Evolutionary conservation across 805 yeast genomes (phyloP).

Genomic region (Torulaspora quercuum): DNA sequence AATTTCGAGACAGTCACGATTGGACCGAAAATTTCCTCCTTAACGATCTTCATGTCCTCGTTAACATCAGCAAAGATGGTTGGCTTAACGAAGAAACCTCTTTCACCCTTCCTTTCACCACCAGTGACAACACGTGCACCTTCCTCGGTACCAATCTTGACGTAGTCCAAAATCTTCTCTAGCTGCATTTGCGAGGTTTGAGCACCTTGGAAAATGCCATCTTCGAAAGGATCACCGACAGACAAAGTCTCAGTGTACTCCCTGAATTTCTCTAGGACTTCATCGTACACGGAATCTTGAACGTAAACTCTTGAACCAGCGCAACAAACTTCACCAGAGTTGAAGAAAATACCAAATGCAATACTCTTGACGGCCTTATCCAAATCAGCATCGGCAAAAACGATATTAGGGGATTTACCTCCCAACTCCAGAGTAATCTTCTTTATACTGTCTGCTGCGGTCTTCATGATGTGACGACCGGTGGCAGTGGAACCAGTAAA

Average conservation of each 20-base stretch:
- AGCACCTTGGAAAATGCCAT: slow-evolving; percentile 67
- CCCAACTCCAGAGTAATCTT: slow-evolving; percentile 83
- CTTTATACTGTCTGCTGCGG: slow-evolving; percentile 70
- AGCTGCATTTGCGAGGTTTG: slow-evolving; percentile 68
- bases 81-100: slow-evolving; percentile 74
- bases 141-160: slow-evolving; percentile 60
- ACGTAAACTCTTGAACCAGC: slow-evolving; percentile 88
- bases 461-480: slow-evolving; percentile 68
- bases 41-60: slow-evolving; percentile 68
- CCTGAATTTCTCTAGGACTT: slow-evolving; percentile 56
- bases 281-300: slow-evolving; percentile 68
- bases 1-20: slow-evolving; percentile 75
- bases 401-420: slow-evolving; percentile 86
- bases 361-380: slow-evolving; percentile 62
- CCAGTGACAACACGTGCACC: slow-evolving; percentile 76
- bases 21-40: slow-evolving; percentile 92
- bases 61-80: slow-evolving; percentile 82
- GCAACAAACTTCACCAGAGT: slow-evolving; percentile 92
- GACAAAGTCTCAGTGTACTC: slow-evolving; percentile 48
- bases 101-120: slow-evolving; percentile 69
- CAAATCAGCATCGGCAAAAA: slow-evolving; percentile 71
- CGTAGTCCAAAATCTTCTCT: slow-evolving; percentile 59
- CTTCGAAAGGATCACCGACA: slow-evolving; percentile 79
- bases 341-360: slow-evolving; percentile 74
- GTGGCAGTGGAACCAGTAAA: slow-evolving; percentile 88